Conservation (phyloP, 106 monocot genomes). For the Dendrobium catenatum region DNA sequence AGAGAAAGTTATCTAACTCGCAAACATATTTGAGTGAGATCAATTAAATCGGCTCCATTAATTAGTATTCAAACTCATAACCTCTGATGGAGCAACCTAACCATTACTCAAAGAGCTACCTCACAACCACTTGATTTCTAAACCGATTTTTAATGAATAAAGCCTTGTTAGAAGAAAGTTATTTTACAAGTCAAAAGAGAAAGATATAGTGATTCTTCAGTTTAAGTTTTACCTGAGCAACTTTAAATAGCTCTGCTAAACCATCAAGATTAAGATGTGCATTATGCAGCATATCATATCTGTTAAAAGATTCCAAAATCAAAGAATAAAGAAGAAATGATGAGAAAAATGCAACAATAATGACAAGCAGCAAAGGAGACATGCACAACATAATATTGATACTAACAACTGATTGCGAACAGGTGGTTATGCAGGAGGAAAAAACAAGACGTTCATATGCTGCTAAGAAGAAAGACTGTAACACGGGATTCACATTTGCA, state of each 20-base stretch:
- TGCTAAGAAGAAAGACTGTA: background rate
- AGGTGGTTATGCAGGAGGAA: background rate
- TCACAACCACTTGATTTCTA: background rate
- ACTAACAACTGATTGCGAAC: background rate
- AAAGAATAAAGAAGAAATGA: background rate
- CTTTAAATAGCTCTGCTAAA: constrained; percentile 83
- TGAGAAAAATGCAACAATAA: background rate
- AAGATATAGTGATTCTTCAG: background rate
- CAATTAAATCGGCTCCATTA: background rate
- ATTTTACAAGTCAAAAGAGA: background rate
- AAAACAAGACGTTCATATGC: background rate
- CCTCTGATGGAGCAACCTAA: background rate
- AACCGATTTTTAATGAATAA: background rate
- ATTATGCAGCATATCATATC: constrained; percentile 97
- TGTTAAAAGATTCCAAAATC: constrained; percentile 11
- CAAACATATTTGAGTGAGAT: background rate
- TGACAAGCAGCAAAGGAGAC: background rate
- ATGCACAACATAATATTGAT: background rate
- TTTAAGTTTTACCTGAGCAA: constrained; percentile 53
- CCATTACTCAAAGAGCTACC: background rate
- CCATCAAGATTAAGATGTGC: constrained; percentile 99
- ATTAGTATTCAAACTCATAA: background rate
- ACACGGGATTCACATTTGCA: background rate
- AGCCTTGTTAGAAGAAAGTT: background rate
- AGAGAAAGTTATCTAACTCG: background rate